phyloP scores from a whole-genome alignment of 2,329 filamentous ascomycete species.

The Botrytis deweyae region DNA sequence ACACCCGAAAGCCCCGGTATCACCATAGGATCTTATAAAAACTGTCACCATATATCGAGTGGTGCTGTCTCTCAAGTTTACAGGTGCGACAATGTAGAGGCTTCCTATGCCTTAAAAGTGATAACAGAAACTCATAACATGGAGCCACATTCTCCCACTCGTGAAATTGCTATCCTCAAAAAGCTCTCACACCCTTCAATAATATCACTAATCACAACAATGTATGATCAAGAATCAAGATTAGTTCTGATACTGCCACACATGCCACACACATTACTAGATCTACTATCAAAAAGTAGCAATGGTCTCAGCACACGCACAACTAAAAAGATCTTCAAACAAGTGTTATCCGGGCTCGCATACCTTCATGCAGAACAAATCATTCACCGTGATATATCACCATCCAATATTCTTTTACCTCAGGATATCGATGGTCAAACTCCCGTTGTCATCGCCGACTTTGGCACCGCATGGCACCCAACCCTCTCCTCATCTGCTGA shows the following conservation, averaged over 20 bases:
- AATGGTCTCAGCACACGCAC: conserved; percentile 36
- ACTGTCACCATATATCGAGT: conserved; percentile 55
- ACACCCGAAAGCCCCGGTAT: conserved; percentile 41
- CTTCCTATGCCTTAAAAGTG: conserved; percentile 70
- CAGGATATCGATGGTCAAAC: conserved; percentile 53
- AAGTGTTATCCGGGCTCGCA: conserved; percentile 68
- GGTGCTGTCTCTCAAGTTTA: conserved; percentile 86
- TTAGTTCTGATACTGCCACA: conserved; percentile 86
- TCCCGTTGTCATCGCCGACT: conserved; percentile 81
- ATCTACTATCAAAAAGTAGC: conserved; percentile 57
- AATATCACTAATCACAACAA: conserved; percentile 70
- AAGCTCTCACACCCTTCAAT: conserved; percentile 57
- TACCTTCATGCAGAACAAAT: conserved; percentile 74
- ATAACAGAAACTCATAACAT: conserved; percentile 71
- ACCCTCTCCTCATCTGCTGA: conserved; percentile 57
- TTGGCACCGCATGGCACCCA: conserved; percentile 84
- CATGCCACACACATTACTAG: conserved; percentile 69
- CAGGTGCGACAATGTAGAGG: conserved; percentile 51
- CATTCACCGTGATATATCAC: conserved; percentile 92
- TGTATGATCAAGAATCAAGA: conserved; percentile 67
- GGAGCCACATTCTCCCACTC: conserved; percentile 77
- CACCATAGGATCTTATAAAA: conserved; percentile 53
- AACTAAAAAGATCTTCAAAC: conserved; percentile 51
- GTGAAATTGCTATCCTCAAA: conserved; percentile 74
- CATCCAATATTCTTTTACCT: conserved; percentile 78